Conservation (phyloP, 176 grass and related monocot species). For the Stipa capillata region DNA sequence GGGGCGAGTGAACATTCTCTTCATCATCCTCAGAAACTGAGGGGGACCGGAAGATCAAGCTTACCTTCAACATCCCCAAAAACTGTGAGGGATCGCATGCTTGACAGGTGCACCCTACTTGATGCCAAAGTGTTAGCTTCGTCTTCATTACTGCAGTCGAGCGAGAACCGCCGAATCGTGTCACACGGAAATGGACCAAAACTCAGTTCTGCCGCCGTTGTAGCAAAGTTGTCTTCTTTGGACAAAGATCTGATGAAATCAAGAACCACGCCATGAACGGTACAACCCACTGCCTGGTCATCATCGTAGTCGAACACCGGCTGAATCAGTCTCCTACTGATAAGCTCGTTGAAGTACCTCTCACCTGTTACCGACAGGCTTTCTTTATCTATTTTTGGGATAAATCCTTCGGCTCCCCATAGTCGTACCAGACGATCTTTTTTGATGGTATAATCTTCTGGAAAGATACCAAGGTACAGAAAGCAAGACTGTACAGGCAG, state of each 20-base stretch:
- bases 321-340: neutral
- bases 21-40: too few species aligned
- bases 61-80: neutral
- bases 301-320: neutral
- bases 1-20: neutral
- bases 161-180: neutral
- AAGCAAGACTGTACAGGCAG: neutral
- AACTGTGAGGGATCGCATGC: neutral
- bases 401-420: slow-evolving; percentile 10
- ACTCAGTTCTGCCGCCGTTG: neutral
- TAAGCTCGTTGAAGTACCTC: too few species aligned
- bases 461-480: too few species aligned
- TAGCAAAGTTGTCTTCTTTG: neutral
- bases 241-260: neutral
- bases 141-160: neutral
- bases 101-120: neutral
- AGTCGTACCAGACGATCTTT: neutral
- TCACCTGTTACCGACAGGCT: neutral
- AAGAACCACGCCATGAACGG: neutral
- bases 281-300: neutral
- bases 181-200: neutral
- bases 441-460: too few species aligned
- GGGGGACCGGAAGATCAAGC: neutral
- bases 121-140: neutral
- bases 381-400: neutral